Conservation (phyloP, 2,329 filamentous ascomycete genomes). For the Ambrosiella cleistominuta region DNA sequence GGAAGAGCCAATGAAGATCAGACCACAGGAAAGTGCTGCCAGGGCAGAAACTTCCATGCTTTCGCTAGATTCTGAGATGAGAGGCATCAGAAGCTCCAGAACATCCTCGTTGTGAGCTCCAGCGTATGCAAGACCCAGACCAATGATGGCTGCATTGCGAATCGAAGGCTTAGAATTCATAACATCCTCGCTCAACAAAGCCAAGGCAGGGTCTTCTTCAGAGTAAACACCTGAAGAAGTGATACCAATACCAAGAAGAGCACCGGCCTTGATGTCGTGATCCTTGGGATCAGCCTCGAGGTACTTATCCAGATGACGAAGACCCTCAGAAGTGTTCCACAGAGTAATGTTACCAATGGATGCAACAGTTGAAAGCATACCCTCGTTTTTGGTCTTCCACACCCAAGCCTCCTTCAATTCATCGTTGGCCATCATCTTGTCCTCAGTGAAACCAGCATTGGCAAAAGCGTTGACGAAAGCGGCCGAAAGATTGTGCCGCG, state of each 20-base stretch:
- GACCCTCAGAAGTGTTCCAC: conserved; percentile 82
- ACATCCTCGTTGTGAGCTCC: conserved; percentile 84
- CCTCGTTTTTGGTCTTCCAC: conserved; percentile 97
- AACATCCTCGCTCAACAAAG: conserved; percentile 63
- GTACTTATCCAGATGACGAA: conserved; percentile 90
- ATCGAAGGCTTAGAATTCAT: conserved; percentile 61
- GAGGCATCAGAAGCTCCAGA: conserved; percentile 68
- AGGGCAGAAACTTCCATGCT: conserved; percentile 95
- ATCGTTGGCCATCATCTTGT: conserved; percentile 94
- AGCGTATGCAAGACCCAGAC: conserved; percentile 82
- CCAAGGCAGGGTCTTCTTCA: conserved; percentile 79
- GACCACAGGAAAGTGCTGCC: conserved; percentile 76
- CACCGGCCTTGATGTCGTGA: conserved; percentile 69
- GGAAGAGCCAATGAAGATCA: conserved; percentile 85
- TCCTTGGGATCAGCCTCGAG: conserved; percentile 54
- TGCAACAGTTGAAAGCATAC: conserved; percentile 90
- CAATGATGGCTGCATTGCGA: conserved; percentile 80
- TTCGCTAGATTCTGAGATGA: conserved; percentile 65
- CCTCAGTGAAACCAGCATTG: conserved; percentile 85
- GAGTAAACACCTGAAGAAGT: conserved; percentile 83
- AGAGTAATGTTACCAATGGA: conserved; percentile 81
- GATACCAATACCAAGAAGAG: conserved; percentile 83
- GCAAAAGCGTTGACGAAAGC: conserved; percentile 95
- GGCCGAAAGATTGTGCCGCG: conserved; percentile 85
- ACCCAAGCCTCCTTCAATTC: conserved; percentile 87